Evolutionary conservation across 352 stramenopile genomes (phyloP).

Genomic region (Globisporangium megalacanthum): DNA sequence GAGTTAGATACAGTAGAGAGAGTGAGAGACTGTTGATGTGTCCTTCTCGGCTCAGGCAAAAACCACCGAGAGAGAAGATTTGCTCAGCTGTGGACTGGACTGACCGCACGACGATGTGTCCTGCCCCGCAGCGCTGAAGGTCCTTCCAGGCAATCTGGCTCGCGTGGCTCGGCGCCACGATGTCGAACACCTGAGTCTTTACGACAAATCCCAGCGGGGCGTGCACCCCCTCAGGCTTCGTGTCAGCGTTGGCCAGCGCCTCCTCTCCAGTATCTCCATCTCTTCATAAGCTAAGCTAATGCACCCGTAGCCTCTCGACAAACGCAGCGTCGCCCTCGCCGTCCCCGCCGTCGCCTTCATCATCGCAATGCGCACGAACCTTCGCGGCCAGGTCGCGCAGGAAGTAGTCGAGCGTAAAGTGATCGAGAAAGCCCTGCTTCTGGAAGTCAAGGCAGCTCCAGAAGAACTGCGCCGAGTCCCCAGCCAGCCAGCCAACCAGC

Average conservation of each 20-base stretch:
- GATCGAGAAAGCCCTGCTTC: slow-evolving; percentile 56
- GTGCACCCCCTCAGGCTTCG: background rate
- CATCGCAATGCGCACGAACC: slow-evolving; percentile 23
- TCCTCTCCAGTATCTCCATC: background rate
- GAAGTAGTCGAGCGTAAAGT: slow-evolving; percentile 59
- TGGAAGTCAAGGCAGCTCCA: slow-evolving; percentile 65
- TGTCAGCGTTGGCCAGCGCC: background rate
- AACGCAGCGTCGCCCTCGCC: slow-evolving; percentile 12
- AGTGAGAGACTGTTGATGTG: background rate
- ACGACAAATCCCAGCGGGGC: background rate
- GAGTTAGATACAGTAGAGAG: slow-evolving; percentile 1
- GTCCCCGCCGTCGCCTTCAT: slow-evolving; percentile 21
- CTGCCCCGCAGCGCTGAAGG: slow-evolving; percentile 42
- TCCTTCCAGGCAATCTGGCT: slow-evolving; percentile 53
- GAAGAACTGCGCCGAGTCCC: slow-evolving; percentile 38
- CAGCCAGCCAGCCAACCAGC: background rate
- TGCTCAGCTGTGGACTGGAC: background rate
- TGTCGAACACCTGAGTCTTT: slow-evolving; percentile 63
- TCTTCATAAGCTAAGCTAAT: background rate
- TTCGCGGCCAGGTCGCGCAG: slow-evolving; percentile 50
- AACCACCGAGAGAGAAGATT: background rate
- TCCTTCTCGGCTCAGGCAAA: background rate
- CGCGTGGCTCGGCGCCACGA: slow-evolving; percentile 33
- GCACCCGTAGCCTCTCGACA: slow-evolving; percentile 31
- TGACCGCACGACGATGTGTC: slow-evolving; percentile 41